Evolutionary conservation across 2,329 filamentous ascomycete genomes (phyloP).

Genomic region (Alternaria tenuissima): DNA sequence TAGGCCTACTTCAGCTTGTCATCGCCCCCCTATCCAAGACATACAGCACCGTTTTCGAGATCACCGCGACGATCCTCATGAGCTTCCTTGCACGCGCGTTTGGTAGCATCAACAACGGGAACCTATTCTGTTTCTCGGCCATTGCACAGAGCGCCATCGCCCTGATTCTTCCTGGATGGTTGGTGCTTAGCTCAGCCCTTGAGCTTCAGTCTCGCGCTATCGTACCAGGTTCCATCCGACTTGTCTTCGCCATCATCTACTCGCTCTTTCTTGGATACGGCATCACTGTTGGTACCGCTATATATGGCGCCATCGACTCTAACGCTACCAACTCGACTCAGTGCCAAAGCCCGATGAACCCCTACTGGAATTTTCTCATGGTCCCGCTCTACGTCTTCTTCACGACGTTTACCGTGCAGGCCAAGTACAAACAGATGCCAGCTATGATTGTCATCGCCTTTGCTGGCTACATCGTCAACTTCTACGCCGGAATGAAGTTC

Average conservation of each 20-base stretch:
- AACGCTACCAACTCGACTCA: slow-evolving; percentile 55
- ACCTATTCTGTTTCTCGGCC: slow-evolving; percentile 59
- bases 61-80: slow-evolving; percentile 57
- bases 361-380: slow-evolving; percentile 71
- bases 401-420: slow-evolving; percentile 76
- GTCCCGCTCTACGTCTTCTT: slow-evolving; percentile 79
- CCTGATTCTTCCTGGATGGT: slow-evolving; percentile 58
- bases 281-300: slow-evolving; percentile 58
- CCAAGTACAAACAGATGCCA: slow-evolving; percentile 78
- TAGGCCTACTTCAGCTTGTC: slow-evolving; percentile 78
- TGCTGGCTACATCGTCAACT: slow-evolving; percentile 77
- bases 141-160: slow-evolving; percentile 60
- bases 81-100: slow-evolving; percentile 59
- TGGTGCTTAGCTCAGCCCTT: slow-evolving; percentile 57
- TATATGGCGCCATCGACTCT: slow-evolving; percentile 57
- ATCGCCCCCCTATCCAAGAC: slow-evolving; percentile 76
- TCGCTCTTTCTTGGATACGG: slow-evolving; percentile 61
- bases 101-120: slow-evolving; percentile 54
- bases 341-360: slow-evolving; percentile 56
- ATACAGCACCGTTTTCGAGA: slow-evolving; percentile 63
- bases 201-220: slow-evolving; percentile 58
- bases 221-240: slow-evolving; percentile 58
- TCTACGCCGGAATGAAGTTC: slow-evolving; percentile 73
- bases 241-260: slow-evolving; percentile 62
- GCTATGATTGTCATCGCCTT: slow-evolving; percentile 78